A percentile compares a stretch with the other conserved stretches of the same genome.
These are phyloP conservation scores for Leccinum pachyderme DNA, from an alignment of 1,284 basidiomycete genomes.

Conservation along the genomic window DNA sequence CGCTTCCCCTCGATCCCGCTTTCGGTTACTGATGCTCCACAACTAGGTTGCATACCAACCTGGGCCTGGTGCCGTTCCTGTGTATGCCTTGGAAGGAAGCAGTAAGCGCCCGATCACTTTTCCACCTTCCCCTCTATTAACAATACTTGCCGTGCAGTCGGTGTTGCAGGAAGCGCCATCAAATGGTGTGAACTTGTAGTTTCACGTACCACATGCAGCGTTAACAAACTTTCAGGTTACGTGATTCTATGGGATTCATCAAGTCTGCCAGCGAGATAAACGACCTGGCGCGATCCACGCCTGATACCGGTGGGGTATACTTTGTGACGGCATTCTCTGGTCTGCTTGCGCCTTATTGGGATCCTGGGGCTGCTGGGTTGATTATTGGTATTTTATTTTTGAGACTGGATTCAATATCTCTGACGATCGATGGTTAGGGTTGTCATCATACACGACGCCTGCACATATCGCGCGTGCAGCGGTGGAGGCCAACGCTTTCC, in stretches of 20 bases:
- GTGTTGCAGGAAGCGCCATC: slow-evolving; percentile 92
- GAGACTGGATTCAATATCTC: neutral
- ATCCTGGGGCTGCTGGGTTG: slow-evolving; percentile 79
- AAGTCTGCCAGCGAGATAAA: slow-evolving; percentile 83
- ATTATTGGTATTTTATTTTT: slow-evolving; percentile 63
- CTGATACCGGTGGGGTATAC: slow-evolving; percentile 89
- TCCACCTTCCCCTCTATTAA: slow-evolving; percentile 2
- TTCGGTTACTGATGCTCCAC: slow-evolving; percentile 13
- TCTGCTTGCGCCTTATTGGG: slow-evolving; percentile 91
- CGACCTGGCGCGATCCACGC: slow-evolving; percentile 74
- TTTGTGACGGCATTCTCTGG: slow-evolving; percentile 97
- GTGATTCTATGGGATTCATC: slow-evolving; percentile 89
- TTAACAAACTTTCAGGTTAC: slow-evolving; percentile 48
- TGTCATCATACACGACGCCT: slow-evolving; percentile 92
- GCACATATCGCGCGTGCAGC: slow-evolving; percentile 93
- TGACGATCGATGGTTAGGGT: slow-evolving; percentile 41
- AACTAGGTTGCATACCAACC: slow-evolving; percentile 87
- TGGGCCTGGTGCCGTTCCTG: slow-evolving; percentile 73
- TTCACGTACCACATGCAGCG: neutral
- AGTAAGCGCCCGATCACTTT: slow-evolving; percentile 50
- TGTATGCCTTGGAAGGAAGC: slow-evolving; percentile 94
- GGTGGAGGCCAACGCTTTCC: slow-evolving; percentile 87
- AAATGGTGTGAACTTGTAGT: slow-evolving; percentile 57
- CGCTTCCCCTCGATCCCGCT: neutral
- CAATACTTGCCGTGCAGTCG: slow-evolving; percentile 49